These are phyloP conservation scores for Cyberlindnera misumaiensis DNA, from an alignment of 805 yeast genomes.

Conservation along the genomic window DNA sequence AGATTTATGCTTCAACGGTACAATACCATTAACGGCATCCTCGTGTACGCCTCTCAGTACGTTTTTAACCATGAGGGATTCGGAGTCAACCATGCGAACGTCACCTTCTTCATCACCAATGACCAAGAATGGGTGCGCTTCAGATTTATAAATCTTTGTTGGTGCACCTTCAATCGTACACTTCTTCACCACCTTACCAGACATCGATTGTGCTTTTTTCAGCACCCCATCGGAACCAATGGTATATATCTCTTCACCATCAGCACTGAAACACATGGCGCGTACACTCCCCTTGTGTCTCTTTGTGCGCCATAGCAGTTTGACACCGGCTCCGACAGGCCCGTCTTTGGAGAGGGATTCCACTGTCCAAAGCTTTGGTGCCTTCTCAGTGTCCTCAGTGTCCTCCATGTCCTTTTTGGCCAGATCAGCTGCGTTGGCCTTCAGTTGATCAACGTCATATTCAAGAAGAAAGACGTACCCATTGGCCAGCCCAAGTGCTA, in stretches of 20 bases:
- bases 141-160: constrained; percentile 29
- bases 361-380: constrained; percentile 41
- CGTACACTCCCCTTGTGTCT: constrained; percentile 90
- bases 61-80: constrained; percentile 40
- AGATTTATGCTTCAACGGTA: constrained; percentile 62
- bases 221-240: constrained; percentile 77
- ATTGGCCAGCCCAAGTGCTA: constrained; percentile 71
- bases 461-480: constrained; percentile 63
- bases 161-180: constrained; percentile 10
- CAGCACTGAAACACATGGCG: constrained; percentile 51
- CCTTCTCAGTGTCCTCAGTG: constrained; percentile 26
- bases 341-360: constrained; percentile 20
- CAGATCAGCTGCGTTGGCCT: constrained; percentile 25
- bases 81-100: constrained; percentile 56
- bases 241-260: constrained; percentile 48
- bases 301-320: constrained; percentile 69
- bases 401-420: constrained; percentile 14
- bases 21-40: constrained; percentile 70
- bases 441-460: constrained; percentile 47
- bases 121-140: constrained; percentile 37
- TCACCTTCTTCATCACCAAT: constrained; percentile 66
- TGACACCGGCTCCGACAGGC: constrained; percentile 20
- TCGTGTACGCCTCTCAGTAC: constrained; percentile 55
- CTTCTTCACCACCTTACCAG: constrained; percentile 64
- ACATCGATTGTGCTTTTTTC: constrained; percentile 62